A percentile compares a stretch with the other conserved stretches of the same genome.
Conservation (phyloP, 2,329 filamentous ascomycete genomes). For the Aspergillus sojae region DNA sequence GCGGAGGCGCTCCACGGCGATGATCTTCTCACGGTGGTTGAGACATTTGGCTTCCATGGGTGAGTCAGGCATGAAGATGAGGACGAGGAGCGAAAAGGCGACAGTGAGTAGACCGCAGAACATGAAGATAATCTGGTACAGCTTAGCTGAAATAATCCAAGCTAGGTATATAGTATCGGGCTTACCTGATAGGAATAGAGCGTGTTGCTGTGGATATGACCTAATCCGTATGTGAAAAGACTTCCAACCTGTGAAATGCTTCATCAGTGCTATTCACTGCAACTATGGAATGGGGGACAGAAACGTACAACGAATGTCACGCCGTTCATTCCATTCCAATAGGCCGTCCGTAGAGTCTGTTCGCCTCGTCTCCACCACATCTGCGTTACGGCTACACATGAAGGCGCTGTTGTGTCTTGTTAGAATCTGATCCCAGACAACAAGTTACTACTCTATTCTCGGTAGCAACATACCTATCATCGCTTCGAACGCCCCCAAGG, state of each 20-base stretch:
- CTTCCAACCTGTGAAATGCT: conserved; percentile 45
- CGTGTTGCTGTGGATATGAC: conserved; percentile 55
- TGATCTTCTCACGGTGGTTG: conserved; percentile 53
- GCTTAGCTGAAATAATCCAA: not conserved
- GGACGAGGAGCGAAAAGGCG: conserved; percentile 49
- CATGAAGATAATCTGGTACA: conserved; percentile 52
- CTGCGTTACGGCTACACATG: conserved; percentile 60
- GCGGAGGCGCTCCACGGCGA: conserved; percentile 58
- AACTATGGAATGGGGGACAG: not conserved
- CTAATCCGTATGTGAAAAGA: conserved; percentile 61
- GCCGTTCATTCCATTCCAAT: conserved; percentile 66
- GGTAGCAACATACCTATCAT: conserved; percentile 21
- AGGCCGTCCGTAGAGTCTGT: conserved; percentile 59
- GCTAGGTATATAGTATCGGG: accelerated
- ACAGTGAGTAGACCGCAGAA: conserved; percentile 58
- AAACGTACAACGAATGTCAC: conserved; percentile 53
- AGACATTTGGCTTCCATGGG: conserved; percentile 54
- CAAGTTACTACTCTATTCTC: not conserved
- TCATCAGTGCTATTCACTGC: not conserved
- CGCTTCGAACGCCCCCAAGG: conserved; percentile 43
- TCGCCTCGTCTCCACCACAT: conserved; percentile 66
- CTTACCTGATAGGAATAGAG: conserved; percentile 38
- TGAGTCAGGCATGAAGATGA: conserved; percentile 54
- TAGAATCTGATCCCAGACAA: not conserved
- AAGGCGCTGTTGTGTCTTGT: conserved; percentile 39